phyloP scores from a whole-genome alignment of 2,329 filamentous ascomycete genomes.

The Lasiodiplodia theobromae region DNA sequence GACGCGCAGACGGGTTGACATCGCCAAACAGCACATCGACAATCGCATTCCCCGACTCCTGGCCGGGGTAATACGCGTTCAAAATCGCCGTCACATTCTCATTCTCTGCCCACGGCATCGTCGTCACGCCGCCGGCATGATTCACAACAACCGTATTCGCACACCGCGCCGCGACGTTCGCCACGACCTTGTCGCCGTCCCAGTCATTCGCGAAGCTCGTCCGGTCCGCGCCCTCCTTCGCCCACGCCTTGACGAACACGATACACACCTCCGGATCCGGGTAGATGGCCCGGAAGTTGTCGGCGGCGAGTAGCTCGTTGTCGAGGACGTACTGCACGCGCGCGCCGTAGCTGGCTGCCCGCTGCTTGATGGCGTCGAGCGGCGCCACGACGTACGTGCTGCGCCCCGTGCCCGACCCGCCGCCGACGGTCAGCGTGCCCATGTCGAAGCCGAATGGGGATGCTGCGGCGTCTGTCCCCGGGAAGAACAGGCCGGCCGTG shows the following conservation, averaged over 20 bases:
- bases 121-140: slow-evolving; percentile 40
- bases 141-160: slow-evolving; percentile 56
- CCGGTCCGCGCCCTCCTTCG: slow-evolving; percentile 73
- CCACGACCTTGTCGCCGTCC: slow-evolving; percentile 45
- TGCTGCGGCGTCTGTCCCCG: slow-evolving; percentile 55
- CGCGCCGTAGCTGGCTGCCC: neutral
- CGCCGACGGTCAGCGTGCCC: slow-evolving; percentile 53
- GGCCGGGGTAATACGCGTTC: slow-evolving; percentile 58
- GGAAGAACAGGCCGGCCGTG: slow-evolving; percentile 57
- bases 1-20: slow-evolving; percentile 68
- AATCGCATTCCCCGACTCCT: slow-evolving; percentile 69
- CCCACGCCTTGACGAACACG: slow-evolving; percentile 69
- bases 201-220: slow-evolving; percentile 53
- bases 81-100: slow-evolving; percentile 52
- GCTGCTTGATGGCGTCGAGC: slow-evolving; percentile 49
- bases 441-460: slow-evolving; percentile 36
- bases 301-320: slow-evolving; percentile 60
- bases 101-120: slow-evolving; percentile 46
- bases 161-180: slow-evolving; percentile 50
- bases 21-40: slow-evolving; percentile 69
- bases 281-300: slow-evolving; percentile 68
- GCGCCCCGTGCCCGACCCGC: slow-evolving; percentile 50
- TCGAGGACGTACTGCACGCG: slow-evolving; percentile 7
- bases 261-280: slow-evolving; percentile 5
- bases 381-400: slow-evolving; percentile 49